Evolutionary conservation across 805 yeast genomes (phyloP), one percentile per base, ranked within the genome.

Genomic region (Suhomyces sp.): DNA sequence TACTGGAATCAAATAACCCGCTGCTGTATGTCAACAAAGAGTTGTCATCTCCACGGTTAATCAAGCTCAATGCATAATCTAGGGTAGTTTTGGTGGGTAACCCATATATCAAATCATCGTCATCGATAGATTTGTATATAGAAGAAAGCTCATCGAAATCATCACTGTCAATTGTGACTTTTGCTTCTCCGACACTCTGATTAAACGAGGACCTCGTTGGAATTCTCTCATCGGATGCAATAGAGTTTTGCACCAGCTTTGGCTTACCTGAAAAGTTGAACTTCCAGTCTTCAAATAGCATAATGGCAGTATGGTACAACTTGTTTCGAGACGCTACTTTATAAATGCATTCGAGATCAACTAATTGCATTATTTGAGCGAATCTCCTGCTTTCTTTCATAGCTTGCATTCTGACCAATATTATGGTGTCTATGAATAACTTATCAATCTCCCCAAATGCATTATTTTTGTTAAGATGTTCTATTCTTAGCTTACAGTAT

Each of bases 31-130:
- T 72, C 35, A 87, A 70, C 0, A 74, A 49, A 6, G 73, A 62
- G 17, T 44, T 22, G 3, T 65, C 60, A 1, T 64, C 64, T 3
- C 66, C 61, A 22, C 66, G 57, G 10, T 69, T 67, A 1, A 82
- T 62, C 15, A 77, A 68, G 6, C 69, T 62, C 9, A 85, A 57
- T 0, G 88, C 86, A 54, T 77, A 77, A 0, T 73, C 73, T 5
- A 90, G 60, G 0, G 84, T 71, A 1, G 87, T 79, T 19, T 77
- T 72, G 12, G 80, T 77, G 0, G 92, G 90, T 8, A 88, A 66
- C 0, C 96, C 96, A 57, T 77, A 76, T 5, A 81, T 63, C 40
- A 88, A 67, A 63, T 90, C 96, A 2, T 74, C 70, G 52, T 87
- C 90, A 48, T 80, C 83, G 3, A 90, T 71, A 0, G 76, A 63